Evolutionary conservation across 768 basidiomycete genomes (phyloP), one percentile per base, ranked within the genome.

Genomic region (Basidioascus undulatus): DNA sequence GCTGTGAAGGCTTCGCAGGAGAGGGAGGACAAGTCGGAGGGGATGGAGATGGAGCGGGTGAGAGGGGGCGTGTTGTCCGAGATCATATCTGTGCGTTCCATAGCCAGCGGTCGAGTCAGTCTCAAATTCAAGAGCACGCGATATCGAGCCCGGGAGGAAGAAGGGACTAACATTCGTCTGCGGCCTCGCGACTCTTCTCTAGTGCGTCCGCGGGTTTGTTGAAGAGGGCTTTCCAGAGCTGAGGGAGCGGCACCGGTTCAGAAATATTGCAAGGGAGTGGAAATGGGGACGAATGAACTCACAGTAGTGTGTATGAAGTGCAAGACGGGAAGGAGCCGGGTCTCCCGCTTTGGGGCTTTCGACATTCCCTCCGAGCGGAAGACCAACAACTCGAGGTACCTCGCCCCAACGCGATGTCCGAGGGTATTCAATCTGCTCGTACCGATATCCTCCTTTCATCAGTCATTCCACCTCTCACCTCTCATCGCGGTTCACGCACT

Each of bases 1-100:
- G 92, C 92, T 0, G 84, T 83, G 54, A 89, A 79, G 3, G 92
- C 94, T n/a, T 84, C 92, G 54, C 86, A 94, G 51, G 79, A 87
- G 30, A 98, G 66, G 52, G 79, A 74, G 52, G 74, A 80, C 71
- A 98, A 74, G 55, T 98, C 92, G 50, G 72, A 72, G 18, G 92
- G 92, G 12, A 96, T 79, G 24, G 84, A 83, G 45, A 98, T 82
- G 49, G 82, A 68, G 44, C 82, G 73, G 47, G 92, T 87, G 47
- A 94, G 66, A 18, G 76, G 70, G 10, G 92, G 87, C 54, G 87
- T 80, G 57, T 98, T 94, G 65, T 94, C 79, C 44, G 89, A 78
- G 48, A 98, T 79, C 92, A 96, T 96, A 59, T 94, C 84, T 89
- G 48, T 25, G 18, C 19, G 11, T 12, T 13, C n/a, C 24, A 18